Conservation (phyloP, 495 filamentous ascomycete species). For the Parathielavia appendiculata region DNA sequence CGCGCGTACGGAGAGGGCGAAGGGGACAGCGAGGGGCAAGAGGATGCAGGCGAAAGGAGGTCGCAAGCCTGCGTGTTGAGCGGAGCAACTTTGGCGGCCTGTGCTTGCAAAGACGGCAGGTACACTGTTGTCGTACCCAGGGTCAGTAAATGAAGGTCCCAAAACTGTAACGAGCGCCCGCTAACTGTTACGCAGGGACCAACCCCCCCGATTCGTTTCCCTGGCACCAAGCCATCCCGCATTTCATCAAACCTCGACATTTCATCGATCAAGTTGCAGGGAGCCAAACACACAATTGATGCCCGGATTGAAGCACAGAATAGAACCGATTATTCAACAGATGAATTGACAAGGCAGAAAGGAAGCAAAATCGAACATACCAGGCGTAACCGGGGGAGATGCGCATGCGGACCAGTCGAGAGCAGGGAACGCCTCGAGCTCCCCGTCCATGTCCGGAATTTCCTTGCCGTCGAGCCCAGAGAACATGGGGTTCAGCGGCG, state of each 20-base stretch:
- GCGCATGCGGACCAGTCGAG: constrained; percentile 70
- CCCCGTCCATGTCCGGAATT: constrained; percentile 63
- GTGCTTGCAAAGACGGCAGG: constrained; percentile 57
- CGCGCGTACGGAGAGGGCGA: constrained; percentile 76
- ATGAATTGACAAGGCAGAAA: constrained; percentile 20
- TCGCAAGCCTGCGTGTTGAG: constrained; percentile 61
- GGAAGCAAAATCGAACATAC: constrained; percentile 52
- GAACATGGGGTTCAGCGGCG: constrained; percentile 76
- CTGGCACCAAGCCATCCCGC: neutral
- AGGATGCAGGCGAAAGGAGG: constrained; percentile 60
- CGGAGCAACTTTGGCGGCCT: constrained; percentile 44
- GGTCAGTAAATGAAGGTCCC: constrained; percentile 23
- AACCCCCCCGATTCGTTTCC: neutral
- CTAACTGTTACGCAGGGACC: neutral
- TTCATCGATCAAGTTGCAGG: neutral
- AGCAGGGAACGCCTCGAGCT: constrained; percentile 69
- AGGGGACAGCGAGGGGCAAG: constrained; percentile 83
- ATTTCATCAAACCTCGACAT: neutral
- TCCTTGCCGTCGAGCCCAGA: constrained; percentile 73
- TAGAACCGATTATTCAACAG: neutral
- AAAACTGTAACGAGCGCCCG: neutral
- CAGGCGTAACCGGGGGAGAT: constrained; percentile 88
- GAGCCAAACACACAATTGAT: neutral
- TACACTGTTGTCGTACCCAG: constrained; percentile 76
- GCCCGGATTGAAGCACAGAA: neutral